Evolutionary conservation across 192 early-diverging fungal species (phyloP).

Genomic region (Rhizophagus sp.): DNA sequence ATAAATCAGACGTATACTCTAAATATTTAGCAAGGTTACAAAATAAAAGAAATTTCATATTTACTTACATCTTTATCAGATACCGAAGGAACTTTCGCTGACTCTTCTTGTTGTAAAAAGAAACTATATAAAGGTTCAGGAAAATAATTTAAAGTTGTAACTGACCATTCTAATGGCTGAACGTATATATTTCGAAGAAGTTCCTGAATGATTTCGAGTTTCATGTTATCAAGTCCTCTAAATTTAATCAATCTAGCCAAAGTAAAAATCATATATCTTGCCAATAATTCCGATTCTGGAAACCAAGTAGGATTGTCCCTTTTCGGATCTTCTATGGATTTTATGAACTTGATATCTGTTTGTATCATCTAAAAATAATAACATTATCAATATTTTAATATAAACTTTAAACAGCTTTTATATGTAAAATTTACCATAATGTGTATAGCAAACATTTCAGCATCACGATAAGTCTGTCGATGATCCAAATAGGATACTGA

Average conservation of each 20-base stretch:
- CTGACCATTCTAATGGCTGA: conserved; percentile 55
- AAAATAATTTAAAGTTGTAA: conserved; percentile 52
- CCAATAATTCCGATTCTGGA: conserved; percentile 61
- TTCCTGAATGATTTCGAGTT: conserved; percentile 46
- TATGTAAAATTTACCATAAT: conserved; percentile 44
- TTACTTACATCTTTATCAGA: conserved; percentile 20
- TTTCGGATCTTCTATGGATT: conserved; percentile 53
- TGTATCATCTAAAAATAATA: conserved; percentile 40
- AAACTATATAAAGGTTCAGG: conserved; percentile 50
- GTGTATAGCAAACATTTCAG: conserved; percentile 68
- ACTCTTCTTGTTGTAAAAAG: conserved; percentile 35
- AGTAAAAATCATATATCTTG: conserved; percentile 52
- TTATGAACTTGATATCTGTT: conserved; percentile 50
- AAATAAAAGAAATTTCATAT: background rate
- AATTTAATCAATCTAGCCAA: conserved; percentile 54
- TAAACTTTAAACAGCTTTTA: background rate
- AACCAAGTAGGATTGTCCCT: conserved; percentile 61
- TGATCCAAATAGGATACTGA: conserved; percentile 64
- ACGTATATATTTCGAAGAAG: conserved; percentile 52
- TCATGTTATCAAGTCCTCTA: conserved; percentile 55
- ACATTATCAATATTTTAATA: conserved; percentile 7
- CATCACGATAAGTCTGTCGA: conserved; percentile 65
- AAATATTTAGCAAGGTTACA: background rate
- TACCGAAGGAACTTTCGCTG: conserved; percentile 17
- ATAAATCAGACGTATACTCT: background rate